Evolutionary conservation across 2,329 filamentous ascomycete genomes (phyloP), one percentile per base, ranked within the genome.

Genomic region (Colletotrichum simmondsii): DNA sequence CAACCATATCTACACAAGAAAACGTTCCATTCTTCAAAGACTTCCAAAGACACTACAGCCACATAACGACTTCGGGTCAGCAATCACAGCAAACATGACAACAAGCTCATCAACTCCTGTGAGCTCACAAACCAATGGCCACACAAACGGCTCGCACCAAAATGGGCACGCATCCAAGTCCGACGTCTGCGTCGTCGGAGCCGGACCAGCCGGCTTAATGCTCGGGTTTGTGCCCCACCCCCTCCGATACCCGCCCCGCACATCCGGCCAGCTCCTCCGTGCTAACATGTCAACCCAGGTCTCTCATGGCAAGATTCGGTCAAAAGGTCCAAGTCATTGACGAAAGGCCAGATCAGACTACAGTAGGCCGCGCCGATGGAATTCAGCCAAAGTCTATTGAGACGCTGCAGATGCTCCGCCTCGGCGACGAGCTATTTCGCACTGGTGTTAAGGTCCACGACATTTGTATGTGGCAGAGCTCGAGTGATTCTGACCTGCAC

Each of bases 391-490:
- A 63, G 30, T 72, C 69, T 14, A 69, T 72, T 19, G 65, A 72
- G 32, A 72, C 69, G 5, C n/a, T 69, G 12, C 69, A 64, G 52
- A 72, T 72, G 59, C 59, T 69, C 37, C 65, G 69, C 2, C 12
- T 69, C 24, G 59, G 65, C 37, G 65, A 65, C 54, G 70, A 42
- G 19, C 60, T 65, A 14, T 56, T 73, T 11, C 71, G 54, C 22
- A 52, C 60, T 7, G 66, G 67, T 10, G 71, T 71, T 73, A 85
- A 85, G 72, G 82, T 85, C 24, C 68, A 73, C 12, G 71, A 73
- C 56, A 73, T 71, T 12, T 71, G 60, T 54, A 71, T 71, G 60
- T 65, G 71, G 71, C 66, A 61, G 22, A 49, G 71, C 22, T 61
- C 66, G 2, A 49, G 54, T 22, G 56, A 64, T 10, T 22, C 53